Evolutionary conservation across 148 eudicot genomes (phyloP).

Genomic region (Amaranthus hypochondriacus): DNA sequence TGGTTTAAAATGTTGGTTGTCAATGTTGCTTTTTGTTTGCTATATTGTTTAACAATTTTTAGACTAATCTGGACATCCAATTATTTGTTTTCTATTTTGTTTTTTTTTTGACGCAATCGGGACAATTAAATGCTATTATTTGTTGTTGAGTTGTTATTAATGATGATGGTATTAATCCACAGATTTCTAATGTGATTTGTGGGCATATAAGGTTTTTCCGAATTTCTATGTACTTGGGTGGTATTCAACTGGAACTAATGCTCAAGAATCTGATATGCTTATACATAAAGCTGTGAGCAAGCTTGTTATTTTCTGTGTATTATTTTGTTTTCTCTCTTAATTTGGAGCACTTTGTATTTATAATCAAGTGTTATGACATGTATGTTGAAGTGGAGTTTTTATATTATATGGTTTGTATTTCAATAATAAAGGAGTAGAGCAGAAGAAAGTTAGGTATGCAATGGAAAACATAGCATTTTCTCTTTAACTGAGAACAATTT

Average conservation of each 20-base stretch:
- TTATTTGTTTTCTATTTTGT: too few relatives aligned
- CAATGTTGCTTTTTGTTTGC: too few relatives aligned
- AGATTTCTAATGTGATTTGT: background rate
- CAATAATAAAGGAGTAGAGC: too few relatives aligned
- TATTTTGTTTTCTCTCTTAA: background rate
- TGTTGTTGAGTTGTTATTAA: background rate
- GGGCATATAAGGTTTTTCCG: conserved; percentile 85
- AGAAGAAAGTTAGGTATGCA: too few relatives aligned
- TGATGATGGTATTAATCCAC: background rate
- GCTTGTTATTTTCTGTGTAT: background rate
- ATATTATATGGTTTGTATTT: too few relatives aligned
- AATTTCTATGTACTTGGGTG: conserved; percentile 82
- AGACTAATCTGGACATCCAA: too few relatives aligned
- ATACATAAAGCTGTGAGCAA: conserved; percentile 84
- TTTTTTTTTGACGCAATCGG: too few relatives aligned
- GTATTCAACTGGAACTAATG: conserved; percentile 93
- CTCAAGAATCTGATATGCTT: conserved; percentile 83
- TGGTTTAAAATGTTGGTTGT: too few relatives aligned
- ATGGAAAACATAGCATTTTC: background rate
- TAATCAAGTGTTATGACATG: background rate
- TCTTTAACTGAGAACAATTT: background rate
- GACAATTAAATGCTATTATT: background rate
- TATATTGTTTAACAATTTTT: too few relatives aligned
- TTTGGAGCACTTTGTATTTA: background rate
- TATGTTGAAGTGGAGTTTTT: background rate